Base-by-base conservation (phyloP, 2,329 filamentous ascomycete genomes). In the Colletotrichum sp. region DNA sequence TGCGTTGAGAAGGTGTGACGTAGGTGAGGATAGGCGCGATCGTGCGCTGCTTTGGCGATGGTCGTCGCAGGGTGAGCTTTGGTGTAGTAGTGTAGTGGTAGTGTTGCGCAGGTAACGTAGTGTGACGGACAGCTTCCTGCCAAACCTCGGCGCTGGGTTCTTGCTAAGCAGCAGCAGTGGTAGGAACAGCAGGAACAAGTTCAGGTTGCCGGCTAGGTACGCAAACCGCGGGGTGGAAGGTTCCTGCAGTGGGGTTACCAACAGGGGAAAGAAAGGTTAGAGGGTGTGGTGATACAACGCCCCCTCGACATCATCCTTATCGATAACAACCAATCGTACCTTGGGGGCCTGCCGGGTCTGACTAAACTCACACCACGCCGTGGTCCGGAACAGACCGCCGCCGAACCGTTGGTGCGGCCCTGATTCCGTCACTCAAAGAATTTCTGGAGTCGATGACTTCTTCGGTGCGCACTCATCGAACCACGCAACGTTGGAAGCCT, bases 221-320 rank as follows among this genome's bases (percentile, higher is more conserved):
- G 26, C 60, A 36, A 61, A 64, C 61, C 69, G 74, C 60, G 71
- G 74, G 74, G 71, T 76, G 71, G 71, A 68, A 68, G 63, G 57
- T 73, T 75, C 73, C 73, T 55, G 60, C 69, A 34, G 73, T 65
- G 73, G 70, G 72, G 68, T 52, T 59, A 21, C 18, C 9, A 34
- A 26, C 64, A 59, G 55, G 52, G 67, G 26, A 24, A 18, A 24
- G 10, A 15, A 18, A 28, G 26, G 68, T 21, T 52, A 21, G 67
- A 34, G 28, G 32, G 57, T 15, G 57, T 70, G 36, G 67, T 26
- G 57, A 9, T 70, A 70, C 34, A 16, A 34, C 36, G 34, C 12
- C 18, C 57, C 9, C 2, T 21, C 16, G 16, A n/a, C 16, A 28
- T 24, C 34, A 21, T 7, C 67, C 39, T 52, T 68, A 68, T 65